These are phyloP conservation scores for Mixia osmundae DNA, from an alignment of 1,284 basidiomycete species.

Conservation along the genomic window DNA sequence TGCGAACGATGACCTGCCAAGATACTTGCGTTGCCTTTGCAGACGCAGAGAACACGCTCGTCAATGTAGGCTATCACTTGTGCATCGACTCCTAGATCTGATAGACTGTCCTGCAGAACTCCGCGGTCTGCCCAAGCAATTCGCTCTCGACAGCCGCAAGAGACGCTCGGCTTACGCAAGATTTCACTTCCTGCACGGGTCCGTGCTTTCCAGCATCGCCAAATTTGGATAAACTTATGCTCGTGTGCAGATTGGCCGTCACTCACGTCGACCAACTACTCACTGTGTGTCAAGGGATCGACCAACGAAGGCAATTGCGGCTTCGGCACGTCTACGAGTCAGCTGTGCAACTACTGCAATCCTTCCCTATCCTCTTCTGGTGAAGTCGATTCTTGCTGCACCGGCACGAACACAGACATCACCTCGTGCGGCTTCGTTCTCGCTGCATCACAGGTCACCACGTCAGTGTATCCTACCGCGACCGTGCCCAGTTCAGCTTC, in stretches of 20 bases:
- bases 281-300: conserved; percentile 23
- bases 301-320: conserved; percentile 27
- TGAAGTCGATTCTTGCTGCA: not conserved
- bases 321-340: conserved; percentile 21
- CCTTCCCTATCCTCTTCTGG: not conserved
- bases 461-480: no score
- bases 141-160: conserved; percentile 19
- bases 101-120: conserved; percentile 17
- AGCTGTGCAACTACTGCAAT: conserved; percentile 24
- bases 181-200: conserved; percentile 15
- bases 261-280: conserved; percentile 21
- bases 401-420: not conserved
- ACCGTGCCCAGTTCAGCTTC: no score
- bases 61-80: conserved; percentile 18
- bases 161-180: conserved; percentile 20
- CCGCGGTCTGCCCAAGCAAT: conserved; percentile 16
- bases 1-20: conserved; percentile 18
- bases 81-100: conserved; percentile 15
- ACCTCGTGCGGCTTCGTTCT: conserved; percentile 1
- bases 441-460: not conserved
- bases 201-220: not conserved
- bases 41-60: conserved; percentile 14
- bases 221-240: not conserved
- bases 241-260: conserved; percentile 24
- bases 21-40: conserved; percentile 17